Base-by-base conservation (phyloP, 192 early-diverging fungal species). In the Dimargaris cristalligena region DNA sequence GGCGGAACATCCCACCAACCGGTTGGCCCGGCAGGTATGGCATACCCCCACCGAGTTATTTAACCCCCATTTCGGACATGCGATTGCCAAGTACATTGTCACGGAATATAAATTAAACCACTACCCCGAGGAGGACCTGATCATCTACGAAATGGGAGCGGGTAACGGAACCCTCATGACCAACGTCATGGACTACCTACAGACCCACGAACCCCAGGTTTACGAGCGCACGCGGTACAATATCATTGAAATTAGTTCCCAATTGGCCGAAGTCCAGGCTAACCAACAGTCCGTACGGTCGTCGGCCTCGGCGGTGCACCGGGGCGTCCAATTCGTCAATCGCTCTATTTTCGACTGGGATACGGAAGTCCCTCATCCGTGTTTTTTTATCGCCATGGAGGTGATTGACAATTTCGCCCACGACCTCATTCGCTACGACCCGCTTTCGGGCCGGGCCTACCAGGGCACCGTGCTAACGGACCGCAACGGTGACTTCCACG, bases 351-450 rank as follows among this genome's bases (percentile, higher is more conserved):
- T 99, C 68, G 91, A 93, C 38, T 98, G 91, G 90, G 70, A 80
- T 61, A 66, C 77, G 23, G 59, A 67, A 23, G 87, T 85, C 16
- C 66, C 73, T 9, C 78, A 87, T 20, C 65, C 79, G 25, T 96
- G 93, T 65, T 97, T 89, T 70, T 85, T 99, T 62, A 73, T 99
- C 16, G 92, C 88, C 4, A 91, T 93, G 90, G 95, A 99, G 66
- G 93, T 99, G 47, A 79, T 99, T 34, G 95, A 98, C 71, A 98
- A 98, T 62, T 89, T 98, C 68, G 80, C 95, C 6, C 95, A 98
- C 63, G 95, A 98, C 65, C 62, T 96, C 34, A 81, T 98, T 50
- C 82, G 95, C 16, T 94, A 94, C 65, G 84, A 91, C 59, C 65
- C 68, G 38, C 73, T 76, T 0, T 84, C 82, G 1, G 78, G 78